These are phyloP conservation scores for Globisporangium nagaii DNA, from an alignment of 352 stramenopile species.

Conservation along the genomic window DNA sequence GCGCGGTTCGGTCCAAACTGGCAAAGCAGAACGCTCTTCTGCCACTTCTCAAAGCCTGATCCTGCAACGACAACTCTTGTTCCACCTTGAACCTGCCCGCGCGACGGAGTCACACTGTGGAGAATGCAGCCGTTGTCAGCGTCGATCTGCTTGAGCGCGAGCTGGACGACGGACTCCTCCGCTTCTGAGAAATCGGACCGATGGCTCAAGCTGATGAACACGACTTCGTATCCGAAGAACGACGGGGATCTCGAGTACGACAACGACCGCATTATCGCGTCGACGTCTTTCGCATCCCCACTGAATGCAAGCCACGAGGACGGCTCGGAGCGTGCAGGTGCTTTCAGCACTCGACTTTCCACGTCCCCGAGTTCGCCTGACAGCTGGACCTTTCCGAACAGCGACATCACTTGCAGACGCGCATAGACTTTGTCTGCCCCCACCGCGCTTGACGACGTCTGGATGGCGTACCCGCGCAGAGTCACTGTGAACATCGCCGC, in stretches of 20 bases:
- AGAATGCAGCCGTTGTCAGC: conserved; percentile 19
- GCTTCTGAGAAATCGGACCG: conserved; percentile 27
- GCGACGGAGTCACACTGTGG: conserved; percentile 19
- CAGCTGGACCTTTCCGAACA: conserved; percentile 41
- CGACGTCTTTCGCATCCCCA: conserved; percentile 27
- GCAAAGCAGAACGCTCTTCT: conserved; percentile 28
- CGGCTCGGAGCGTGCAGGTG: conserved; percentile 17
- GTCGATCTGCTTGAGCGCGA: conserved; percentile 28
- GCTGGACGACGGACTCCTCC: conserved; percentile 39
- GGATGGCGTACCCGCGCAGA: conserved; percentile 40
- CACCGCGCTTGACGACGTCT: conserved; percentile 15
- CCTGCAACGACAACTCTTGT: conserved; percentile 38
- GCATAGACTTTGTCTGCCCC: conserved; percentile 25
- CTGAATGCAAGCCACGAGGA: conserved; percentile 28
- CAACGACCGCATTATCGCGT: conserved; percentile 34
- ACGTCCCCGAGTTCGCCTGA: conserved; percentile 8
- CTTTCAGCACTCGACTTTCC: conserved; percentile 15
- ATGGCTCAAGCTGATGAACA: conserved; percentile 53
- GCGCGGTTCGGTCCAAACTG: conserved; percentile 43
- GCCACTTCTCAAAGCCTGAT: conserved; percentile 28
- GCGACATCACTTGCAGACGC: conserved; percentile 43
- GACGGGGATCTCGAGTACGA: conserved; percentile 34
- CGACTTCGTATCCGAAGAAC: conserved; percentile 56
- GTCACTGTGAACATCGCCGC: conserved; percentile 28
- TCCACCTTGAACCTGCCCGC: conserved; percentile 29